A percentile compares a stretch with the other conserved stretches of the same genome.
These are phyloP conservation scores for Coprinopsis cinerea DNA, from an alignment of 768 basidiomycete species.

Conservation along the genomic window DNA sequence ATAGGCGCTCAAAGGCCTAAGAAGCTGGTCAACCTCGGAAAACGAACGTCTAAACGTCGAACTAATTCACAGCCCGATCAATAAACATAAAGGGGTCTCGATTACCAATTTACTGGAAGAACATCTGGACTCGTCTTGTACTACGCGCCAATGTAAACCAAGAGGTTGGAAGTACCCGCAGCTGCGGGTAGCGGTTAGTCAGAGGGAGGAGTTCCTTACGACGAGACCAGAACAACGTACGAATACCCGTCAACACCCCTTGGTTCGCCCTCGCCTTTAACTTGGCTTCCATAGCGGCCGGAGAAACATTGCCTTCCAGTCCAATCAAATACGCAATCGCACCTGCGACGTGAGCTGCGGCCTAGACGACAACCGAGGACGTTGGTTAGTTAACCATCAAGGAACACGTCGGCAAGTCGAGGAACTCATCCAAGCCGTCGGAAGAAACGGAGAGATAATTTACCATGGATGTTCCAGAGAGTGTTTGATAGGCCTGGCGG, in stretches of 20 bases:
- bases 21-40: too few relatives aligned
- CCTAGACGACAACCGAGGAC: slow-evolving; percentile 4
- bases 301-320: slow-evolving; percentile 25
- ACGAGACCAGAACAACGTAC: slow-evolving; percentile 14
- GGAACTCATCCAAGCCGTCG: too few relatives aligned
- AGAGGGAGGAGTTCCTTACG: neutral
- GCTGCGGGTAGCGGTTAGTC: too few relatives aligned
- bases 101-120: too few relatives aligned
- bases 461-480: slow-evolving; percentile 23
- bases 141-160: neutral
- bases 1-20: too few relatives aligned
- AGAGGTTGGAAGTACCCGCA: neutral
- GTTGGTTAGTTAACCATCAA: neutral
- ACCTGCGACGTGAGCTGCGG: slow-evolving; percentile 31
- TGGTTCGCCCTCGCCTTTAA: slow-evolving; percentile 22
- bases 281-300: slow-evolving; percentile 23
- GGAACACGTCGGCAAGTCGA: neutral
- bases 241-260: slow-evolving; percentile 24
- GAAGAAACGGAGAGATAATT: neutral
- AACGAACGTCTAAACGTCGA: too few relatives aligned
- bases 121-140: neutral
- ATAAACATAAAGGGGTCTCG: neutral
- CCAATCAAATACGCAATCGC: slow-evolving; percentile 31
- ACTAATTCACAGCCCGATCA: neutral
- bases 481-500: slow-evolving; percentile 14